These are phyloP conservation scores for Coffea humblotiana DNA, from an alignment of 305 asterid species.

Conservation along the genomic window DNA sequence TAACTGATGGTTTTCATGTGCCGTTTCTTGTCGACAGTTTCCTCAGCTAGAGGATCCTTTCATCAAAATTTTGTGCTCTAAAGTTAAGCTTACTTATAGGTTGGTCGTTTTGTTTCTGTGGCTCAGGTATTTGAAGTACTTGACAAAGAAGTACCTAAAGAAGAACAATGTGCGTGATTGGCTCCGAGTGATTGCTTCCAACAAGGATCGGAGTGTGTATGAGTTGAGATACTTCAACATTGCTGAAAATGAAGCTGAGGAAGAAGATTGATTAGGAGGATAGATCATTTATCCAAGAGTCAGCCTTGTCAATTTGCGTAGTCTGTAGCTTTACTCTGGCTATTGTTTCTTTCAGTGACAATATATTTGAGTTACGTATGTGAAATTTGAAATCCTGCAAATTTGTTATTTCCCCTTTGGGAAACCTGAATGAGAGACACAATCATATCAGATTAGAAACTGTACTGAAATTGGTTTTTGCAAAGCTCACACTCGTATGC, in stretches of 20 bases:
- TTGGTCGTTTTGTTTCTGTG: neutral
- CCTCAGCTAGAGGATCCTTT: neutral
- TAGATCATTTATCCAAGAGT: slow-evolving; percentile 2
- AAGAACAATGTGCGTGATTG: slow-evolving; percentile 87
- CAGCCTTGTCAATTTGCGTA: neutral
- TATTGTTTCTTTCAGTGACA: neutral
- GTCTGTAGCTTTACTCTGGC: neutral
- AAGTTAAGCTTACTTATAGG: neutral
- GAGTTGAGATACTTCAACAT: slow-evolving; percentile 93
- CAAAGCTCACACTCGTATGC: neutral
- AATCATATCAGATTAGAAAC: neutral
- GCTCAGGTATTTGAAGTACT: slow-evolving; percentile 77
- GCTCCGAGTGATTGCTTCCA: slow-evolving; percentile 85
- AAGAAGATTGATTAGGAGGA: slow-evolving; percentile 52
- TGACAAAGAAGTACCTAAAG: slow-evolving; percentile 90
- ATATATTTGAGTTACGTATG: neutral
- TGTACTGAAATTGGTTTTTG: neutral
- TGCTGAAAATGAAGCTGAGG: slow-evolving; percentile 92
- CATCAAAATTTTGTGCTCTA: neutral
- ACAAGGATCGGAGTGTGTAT: slow-evolving; percentile 64
- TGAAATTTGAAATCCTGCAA: neutral
- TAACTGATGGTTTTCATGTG: neutral
- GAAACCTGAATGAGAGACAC: neutral
- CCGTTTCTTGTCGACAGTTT: neutral
- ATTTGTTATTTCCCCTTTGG: neutral